phyloP scores from a whole-genome alignment of 2,329 filamentous ascomycete genomes.

The Pleomassaria siparia region DNA sequence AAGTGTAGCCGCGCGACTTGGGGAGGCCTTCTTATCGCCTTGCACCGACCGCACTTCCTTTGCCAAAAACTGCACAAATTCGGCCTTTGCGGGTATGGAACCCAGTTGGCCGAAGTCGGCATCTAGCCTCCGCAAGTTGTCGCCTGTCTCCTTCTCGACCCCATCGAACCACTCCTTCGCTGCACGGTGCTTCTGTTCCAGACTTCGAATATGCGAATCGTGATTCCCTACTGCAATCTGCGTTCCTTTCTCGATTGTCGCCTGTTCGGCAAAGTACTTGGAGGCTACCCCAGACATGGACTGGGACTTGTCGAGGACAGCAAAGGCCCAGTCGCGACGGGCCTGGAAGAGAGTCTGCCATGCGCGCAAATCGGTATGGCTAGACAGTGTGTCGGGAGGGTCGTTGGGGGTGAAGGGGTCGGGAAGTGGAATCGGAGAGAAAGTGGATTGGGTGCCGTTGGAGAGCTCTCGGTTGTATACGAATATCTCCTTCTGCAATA shows the following conservation, averaged over 20 bases:
- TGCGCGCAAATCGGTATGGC: slow-evolving; percentile 77
- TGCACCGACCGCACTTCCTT: slow-evolving; percentile 35
- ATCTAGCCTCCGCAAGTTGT: slow-evolving; percentile 67
- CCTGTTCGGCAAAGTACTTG: slow-evolving; percentile 70
- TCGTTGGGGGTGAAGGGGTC: slow-evolving; percentile 61
- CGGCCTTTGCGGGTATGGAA: slow-evolving; percentile 63
- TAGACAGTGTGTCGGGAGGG: slow-evolving; percentile 77
- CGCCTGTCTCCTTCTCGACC: slow-evolving; percentile 67
- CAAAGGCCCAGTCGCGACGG: slow-evolving; percentile 76
- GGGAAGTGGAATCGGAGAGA: slow-evolving; percentile 57
- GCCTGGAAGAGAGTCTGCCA: slow-evolving; percentile 87
- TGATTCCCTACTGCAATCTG: slow-evolving; percentile 86
- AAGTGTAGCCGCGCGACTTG: slow-evolving; percentile 26
- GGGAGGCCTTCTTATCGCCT: slow-evolving; percentile 23
- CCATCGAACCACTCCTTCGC: slow-evolving; percentile 70
- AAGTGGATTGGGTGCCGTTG: slow-evolving; percentile 47
- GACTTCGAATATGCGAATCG: slow-evolving; percentile 69
- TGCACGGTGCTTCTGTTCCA: slow-evolving; percentile 72
- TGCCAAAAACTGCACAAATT: slow-evolving; percentile 60
- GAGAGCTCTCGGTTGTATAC: slow-evolving; percentile 76
- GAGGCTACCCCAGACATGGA: slow-evolving; percentile 64
- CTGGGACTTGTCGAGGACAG: slow-evolving; percentile 68
- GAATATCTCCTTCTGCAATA: slow-evolving; percentile 75
- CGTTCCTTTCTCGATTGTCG: slow-evolving; percentile 75
- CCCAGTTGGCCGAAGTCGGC: slow-evolving; percentile 66